Percentiles rank a stretch among this genome's conserved stretches.
These are phyloP conservation scores for Poa pratensis DNA, from an alignment of 176 grass and related monocot genomes.

Conservation along the genomic window DNA sequence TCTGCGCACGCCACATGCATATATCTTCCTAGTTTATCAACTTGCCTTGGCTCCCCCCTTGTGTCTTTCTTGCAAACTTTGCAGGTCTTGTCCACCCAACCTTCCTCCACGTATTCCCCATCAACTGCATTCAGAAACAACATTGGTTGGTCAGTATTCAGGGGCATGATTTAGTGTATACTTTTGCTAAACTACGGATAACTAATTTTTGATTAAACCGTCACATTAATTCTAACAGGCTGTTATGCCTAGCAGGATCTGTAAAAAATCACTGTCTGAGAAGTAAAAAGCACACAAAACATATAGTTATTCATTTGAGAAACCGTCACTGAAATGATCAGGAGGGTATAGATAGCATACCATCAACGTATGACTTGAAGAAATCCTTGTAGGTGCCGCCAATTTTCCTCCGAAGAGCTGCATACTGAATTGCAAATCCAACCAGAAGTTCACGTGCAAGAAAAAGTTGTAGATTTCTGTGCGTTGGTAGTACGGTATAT, in stretches of 20 bases:
- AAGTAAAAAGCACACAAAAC: background rate
- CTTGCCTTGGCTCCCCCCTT: constrained; percentile 73
- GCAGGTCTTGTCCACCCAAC: constrained; percentile 99
- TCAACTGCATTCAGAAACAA: constrained; percentile 59
- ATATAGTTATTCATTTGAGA: background rate
- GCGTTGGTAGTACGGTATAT: background rate
- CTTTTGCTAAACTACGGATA: background rate
- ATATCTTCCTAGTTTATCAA: constrained; percentile 92
- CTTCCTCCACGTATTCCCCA: constrained; percentile 89
- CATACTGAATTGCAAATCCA: constrained; percentile 56
- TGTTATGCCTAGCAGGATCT: background rate
- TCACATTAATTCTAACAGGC: background rate
- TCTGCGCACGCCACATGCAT: constrained; percentile 76
- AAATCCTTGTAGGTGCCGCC: constrained; percentile 99
- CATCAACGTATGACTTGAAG: constrained; percentile 98
- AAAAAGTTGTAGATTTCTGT: background rate
- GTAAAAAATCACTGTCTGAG: background rate
- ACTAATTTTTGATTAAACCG: background rate
- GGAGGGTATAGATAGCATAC: constrained; percentile 41
- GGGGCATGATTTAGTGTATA: background rate
- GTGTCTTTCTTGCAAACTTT: constrained; percentile 97
- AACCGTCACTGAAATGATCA: background rate
- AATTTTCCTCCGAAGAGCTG: constrained; percentile 90
- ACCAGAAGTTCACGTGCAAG: background rate
- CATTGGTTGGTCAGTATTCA: constrained; percentile 10